Evolutionary conservation across 1,284 basidiomycete genomes (phyloP).

Genomic region (Cryptococcus sp.): DNA sequence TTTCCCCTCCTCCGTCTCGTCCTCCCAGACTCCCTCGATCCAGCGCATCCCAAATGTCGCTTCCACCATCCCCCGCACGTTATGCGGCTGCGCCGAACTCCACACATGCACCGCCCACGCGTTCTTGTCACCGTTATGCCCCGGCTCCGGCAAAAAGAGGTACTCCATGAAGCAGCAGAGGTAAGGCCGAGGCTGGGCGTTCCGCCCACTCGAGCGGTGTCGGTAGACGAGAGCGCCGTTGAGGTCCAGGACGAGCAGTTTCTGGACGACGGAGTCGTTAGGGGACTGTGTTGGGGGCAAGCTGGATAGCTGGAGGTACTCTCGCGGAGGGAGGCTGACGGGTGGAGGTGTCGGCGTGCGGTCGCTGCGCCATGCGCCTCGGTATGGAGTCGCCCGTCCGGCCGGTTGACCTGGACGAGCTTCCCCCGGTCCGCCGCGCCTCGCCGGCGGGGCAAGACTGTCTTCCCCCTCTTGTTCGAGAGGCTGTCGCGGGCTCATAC

Average conservation of each 20-base stretch:
- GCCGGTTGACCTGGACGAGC: no score
- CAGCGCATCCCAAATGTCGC: conserved; percentile 32
- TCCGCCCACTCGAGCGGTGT: conserved; percentile 14
- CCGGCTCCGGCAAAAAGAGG: conserved; percentile 35
- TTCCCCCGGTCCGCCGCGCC: no score
- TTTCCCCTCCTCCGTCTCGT: conserved; percentile 13
- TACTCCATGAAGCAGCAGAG: conserved; percentile 44
- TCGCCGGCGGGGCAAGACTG: no score
- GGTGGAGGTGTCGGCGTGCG: neutral
- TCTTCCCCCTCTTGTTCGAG: no score
- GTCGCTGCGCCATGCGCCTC: neutral
- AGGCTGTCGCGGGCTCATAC: no score
- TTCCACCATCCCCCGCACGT: conserved; percentile 47
- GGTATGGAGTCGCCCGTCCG: no score
- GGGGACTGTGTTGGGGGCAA: neutral
- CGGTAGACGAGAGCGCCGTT: conserved; percentile 48
- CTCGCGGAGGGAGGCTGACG: conserved; percentile 6
- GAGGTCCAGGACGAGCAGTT: conserved; percentile 48
- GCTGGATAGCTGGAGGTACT: conserved; percentile 18
- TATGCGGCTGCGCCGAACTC: conserved; percentile 48
- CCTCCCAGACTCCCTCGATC: conserved; percentile 34
- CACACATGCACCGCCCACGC: conserved; percentile 48
- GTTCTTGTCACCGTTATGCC: conserved; percentile 1
- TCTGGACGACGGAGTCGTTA: conserved; percentile 13
- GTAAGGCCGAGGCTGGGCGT: conserved; percentile 41